Evolutionary conservation across 2,329 filamentous ascomycete genomes (phyloP), one percentile per base, ranked within the genome.

Genomic region (Pseudocercospora musae): DNA sequence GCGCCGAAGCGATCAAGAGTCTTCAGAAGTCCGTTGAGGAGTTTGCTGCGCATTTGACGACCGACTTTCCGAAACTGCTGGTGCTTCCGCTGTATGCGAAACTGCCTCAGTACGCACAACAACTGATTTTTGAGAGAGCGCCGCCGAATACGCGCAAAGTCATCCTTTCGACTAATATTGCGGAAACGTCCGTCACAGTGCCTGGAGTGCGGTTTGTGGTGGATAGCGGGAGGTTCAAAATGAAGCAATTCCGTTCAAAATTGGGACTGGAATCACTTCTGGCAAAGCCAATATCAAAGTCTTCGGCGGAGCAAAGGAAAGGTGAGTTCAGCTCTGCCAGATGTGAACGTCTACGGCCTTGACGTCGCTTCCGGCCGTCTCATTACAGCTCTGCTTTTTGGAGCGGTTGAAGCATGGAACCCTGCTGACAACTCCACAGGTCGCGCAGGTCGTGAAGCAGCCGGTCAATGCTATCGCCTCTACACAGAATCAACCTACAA

Each of bases 151-250:
- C 91, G 0, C 85, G 95, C 48, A 98, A 98, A 73, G 84, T 98
- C 11, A 92, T 99, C 0, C 80, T 99, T 0, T 89, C 93, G 0
- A 99, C 95, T 13, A 99, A 99, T 72, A 98, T 99, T 70, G 95
- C 95, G n/a, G 95, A 99, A 76, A 98, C 95, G 0, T 98, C 95
- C 0, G 90, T 99, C 62, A 99, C 95, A 0, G 93, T 99, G 0
- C 90, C 94, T 0, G 95, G 95, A 1, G 92, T 99, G 6, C 87
- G 91, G 4, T 95, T 90, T 69, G 94, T 99, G 9, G 84, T 99
- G 20, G 95, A 99, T 73, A 90, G 90, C 59, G 95, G 95, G 50
- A 97, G 97, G 72, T 91, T 90, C 8, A 99, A 99, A 74, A 85
- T 96, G 67, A 97, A 97, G 77, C 90, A 96, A 68, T 99, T 92